A percentile compares a stretch with the other conserved stretches of the same genome.
Evolutionary conservation across 768 basidiomycete species (phyloP).

Genomic region (Agaricus subrufescens): DNA sequence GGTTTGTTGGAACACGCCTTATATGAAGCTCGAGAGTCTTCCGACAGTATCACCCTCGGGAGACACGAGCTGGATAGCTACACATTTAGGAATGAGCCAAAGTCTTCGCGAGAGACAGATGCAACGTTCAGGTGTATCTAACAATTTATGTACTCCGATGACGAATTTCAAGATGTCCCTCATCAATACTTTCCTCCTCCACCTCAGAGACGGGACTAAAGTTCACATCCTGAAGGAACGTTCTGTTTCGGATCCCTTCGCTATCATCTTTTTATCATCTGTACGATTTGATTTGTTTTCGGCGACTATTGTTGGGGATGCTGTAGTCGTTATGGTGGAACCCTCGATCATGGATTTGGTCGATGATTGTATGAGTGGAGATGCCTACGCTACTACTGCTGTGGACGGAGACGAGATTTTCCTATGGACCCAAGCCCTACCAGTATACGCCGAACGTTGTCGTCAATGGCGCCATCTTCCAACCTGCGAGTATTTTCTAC

Average conservation of each 20-base stretch:
- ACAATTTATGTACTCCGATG: conserved; percentile 4
- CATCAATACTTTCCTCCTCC: conserved; percentile 13
- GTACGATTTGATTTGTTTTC: conserved; percentile 44
- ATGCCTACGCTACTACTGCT: conserved; percentile 11
- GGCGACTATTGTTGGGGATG: conserved; percentile 48
- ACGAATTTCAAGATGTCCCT: conserved; percentile 22
- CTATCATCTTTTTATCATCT: conserved; percentile 41
- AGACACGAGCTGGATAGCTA: conserved; percentile 18
- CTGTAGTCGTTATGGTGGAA: conserved; percentile 38
- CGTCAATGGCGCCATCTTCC: conserved; percentile 44
- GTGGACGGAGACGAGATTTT: conserved; percentile 28
- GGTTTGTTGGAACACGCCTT: conserved; percentile 24
- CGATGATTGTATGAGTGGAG: conserved; percentile 4
- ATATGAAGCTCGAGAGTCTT: conserved; percentile 22
- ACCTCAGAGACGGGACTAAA: background rate
- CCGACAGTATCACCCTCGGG: conserved; percentile 15
- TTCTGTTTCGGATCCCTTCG: conserved; percentile 17
- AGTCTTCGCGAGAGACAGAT: conserved; percentile 15
- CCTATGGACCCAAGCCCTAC: conserved; percentile 50
- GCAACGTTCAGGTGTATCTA: conserved; percentile 1
- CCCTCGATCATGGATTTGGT: conserved; percentile 15
- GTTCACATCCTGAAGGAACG: background rate
- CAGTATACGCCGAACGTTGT: conserved; percentile 47
- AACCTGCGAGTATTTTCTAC: conserved; percentile 40
- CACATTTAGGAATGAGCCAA: conserved; percentile 17